phyloP scores from a whole-genome alignment of 1,284 basidiomycete genomes.

The Ceratobasidium sp. region DNA sequence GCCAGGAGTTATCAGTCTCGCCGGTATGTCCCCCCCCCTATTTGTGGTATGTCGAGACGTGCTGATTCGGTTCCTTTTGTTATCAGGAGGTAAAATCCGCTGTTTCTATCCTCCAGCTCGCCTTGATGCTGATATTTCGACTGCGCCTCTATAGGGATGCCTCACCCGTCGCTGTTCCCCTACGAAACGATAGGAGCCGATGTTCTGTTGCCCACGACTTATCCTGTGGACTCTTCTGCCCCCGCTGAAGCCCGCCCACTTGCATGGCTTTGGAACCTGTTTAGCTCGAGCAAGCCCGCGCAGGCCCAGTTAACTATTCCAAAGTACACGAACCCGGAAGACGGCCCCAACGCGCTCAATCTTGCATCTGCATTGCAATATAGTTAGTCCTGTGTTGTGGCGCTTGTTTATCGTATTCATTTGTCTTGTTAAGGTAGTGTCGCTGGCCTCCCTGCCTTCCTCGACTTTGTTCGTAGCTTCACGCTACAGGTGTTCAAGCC shows the following conservation, averaged over 20 bases:
- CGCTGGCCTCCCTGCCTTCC: constrained; percentile 67
- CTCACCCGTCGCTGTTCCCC: constrained; percentile 73
- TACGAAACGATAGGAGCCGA: constrained; percentile 70
- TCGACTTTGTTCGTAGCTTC: constrained; percentile 70
- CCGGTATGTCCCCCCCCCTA: constrained; percentile 3
- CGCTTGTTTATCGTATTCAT: not conserved
- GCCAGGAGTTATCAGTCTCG: constrained; percentile 63
- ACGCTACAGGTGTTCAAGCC: constrained; percentile 74
- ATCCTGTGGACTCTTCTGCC: constrained; percentile 53
- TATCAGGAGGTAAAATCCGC: not conserved
- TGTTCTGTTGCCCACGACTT: constrained; percentile 59
- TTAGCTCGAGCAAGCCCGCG: constrained; percentile 66
- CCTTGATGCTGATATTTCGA: not conserved
- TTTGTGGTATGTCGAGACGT: not conserved
- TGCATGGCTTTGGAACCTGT: constrained; percentile 77
- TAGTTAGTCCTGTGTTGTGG: constrained; percentile 55
- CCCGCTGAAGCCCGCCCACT: constrained; percentile 58
- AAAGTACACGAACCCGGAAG: constrained; percentile 65
- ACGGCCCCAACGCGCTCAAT: constrained; percentile 64
- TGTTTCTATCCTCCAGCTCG: not conserved
- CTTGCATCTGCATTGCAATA: constrained; percentile 82
- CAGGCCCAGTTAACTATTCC: constrained; percentile 69
- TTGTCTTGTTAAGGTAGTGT: constrained; percentile 59
- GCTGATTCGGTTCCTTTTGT: not conserved
- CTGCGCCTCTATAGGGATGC: constrained; percentile 62